Conservation (phyloP, 345 rosid species). For the Acer yangbiense region DNA sequence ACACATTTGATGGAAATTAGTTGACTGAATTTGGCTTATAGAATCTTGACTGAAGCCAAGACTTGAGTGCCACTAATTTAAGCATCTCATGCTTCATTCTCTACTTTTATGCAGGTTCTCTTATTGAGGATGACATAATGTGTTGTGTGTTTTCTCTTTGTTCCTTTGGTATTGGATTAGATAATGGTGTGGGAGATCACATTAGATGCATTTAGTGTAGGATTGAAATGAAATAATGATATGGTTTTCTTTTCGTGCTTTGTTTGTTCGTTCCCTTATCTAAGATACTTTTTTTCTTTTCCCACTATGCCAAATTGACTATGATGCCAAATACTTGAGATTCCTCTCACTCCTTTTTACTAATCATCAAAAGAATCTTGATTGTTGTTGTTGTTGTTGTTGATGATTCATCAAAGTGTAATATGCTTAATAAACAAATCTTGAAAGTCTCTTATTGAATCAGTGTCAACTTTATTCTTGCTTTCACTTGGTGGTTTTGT, state of each 20-base stretch:
- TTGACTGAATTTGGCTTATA: conserved; percentile 34
- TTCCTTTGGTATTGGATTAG: neutral
- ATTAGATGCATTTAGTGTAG: neutral
- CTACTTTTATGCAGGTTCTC: conserved; percentile 19
- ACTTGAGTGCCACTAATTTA: conserved; percentile 34
- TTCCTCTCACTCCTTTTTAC: neutral
- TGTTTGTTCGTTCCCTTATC: neutral
- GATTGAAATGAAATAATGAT: neutral
- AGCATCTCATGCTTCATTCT: conserved; percentile 48
- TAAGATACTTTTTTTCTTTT: neutral
- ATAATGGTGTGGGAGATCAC: conserved; percentile 10
- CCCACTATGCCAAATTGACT: conserved; percentile 9
- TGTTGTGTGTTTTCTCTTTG: conserved; percentile 8
- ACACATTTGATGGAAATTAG: conserved; percentile 24
- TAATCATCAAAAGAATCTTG: conserved; percentile 21
- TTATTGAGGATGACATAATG: conserved; percentile 22
- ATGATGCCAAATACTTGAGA: neutral
- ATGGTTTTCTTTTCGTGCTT: neutral
- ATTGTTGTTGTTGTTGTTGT: neutral
- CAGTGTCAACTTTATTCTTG: neutral
- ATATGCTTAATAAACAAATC: conserved; percentile 8
- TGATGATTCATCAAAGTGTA: conserved; percentile 15
- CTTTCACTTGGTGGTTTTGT: conserved; percentile 18
- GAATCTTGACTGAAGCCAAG: conserved; percentile 36
- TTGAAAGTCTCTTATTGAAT: neutral